Percentiles rank a stretch among this genome's conserved stretches.
Evolutionary conservation across 1,284 basidiomycete genomes (phyloP).

Genomic region (Caloboletus firmus): DNA sequence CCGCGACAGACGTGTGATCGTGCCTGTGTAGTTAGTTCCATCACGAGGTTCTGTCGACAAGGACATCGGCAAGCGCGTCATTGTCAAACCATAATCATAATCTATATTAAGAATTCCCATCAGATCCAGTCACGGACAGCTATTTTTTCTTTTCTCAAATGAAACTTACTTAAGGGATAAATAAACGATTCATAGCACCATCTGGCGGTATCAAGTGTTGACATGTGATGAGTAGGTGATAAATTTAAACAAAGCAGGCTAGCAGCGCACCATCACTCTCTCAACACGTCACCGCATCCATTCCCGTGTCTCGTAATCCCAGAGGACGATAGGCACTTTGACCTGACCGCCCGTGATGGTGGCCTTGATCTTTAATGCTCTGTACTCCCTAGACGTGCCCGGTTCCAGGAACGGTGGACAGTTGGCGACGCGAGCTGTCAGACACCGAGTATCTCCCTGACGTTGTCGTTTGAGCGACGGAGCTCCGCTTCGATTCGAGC

Average conservation of each 20-base stretch:
- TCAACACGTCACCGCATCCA: not conserved
- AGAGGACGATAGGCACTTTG: not conserved
- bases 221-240: no score
- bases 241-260: no score
- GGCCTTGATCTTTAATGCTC: not conserved
- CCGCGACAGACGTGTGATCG: not conserved
- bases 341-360: conserved; percentile 14
- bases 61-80: not conserved
- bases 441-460: not conserved
- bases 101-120: no score
- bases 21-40: not conserved
- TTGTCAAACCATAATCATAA: no score
- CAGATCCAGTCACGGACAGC: no score
- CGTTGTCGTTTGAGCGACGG: conserved; percentile 1
- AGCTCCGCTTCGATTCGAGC: conserved; percentile 8
- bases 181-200: no score
- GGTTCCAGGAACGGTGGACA: conserved; percentile 15
- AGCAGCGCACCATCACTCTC: not conserved
- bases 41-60: not conserved
- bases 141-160: no score
- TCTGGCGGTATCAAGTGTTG: no score
- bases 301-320: not conserved
- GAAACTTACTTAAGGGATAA: no score
- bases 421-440: conserved; percentile 8
- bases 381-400: conserved; percentile 22